Evolutionary conservation across 2,329 filamentous ascomycete species (phyloP).

Genomic region (Xylariomycetidae sp.): DNA sequence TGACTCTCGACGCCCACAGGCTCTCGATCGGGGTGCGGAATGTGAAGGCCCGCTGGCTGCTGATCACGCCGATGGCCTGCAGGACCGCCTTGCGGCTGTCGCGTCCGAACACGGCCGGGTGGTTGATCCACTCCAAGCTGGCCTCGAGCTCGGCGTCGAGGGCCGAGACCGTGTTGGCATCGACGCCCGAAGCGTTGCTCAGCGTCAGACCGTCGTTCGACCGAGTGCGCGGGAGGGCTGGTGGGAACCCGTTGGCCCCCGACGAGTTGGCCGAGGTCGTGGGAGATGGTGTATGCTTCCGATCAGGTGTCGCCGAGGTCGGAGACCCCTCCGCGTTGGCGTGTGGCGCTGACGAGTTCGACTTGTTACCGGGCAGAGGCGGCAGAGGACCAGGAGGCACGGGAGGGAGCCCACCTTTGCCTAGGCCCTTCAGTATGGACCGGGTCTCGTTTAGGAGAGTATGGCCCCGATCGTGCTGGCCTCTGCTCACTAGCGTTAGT

Average conservation of each 20-base stretch:
- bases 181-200: conserved; percentile 65
- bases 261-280: conserved; percentile 44
- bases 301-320: conserved; percentile 43
- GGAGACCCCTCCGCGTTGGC: conserved; percentile 40
- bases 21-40: conserved; percentile 87
- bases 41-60: conserved; percentile 87
- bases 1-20: conserved; percentile 80
- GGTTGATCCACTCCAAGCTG: conserved; percentile 94
- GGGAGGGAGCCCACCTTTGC: conserved; percentile 89
- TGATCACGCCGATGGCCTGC: conserved; percentile 95
- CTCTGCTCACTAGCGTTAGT: conserved; percentile 81
- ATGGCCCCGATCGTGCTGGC: conserved; percentile 89
- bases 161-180: conserved; percentile 73
- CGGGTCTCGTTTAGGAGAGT: conserved; percentile 90
- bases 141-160: conserved; percentile 88
- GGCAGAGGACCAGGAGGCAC: conserved; percentile 39
- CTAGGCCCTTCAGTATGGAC: conserved; percentile 90
- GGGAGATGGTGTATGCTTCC: conserved; percentile 52
- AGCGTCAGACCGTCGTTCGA: conserved; percentile 56
- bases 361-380: conserved; percentile 30
- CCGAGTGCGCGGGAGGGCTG: conserved; percentile 42
- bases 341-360: conserved; percentile 46
- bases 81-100: conserved; percentile 94
- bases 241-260: conserved; percentile 33
- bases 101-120: conserved; percentile 88